Conservation (phyloP, 1,139 yeast genomes). For the Pichia cactophila region DNA sequence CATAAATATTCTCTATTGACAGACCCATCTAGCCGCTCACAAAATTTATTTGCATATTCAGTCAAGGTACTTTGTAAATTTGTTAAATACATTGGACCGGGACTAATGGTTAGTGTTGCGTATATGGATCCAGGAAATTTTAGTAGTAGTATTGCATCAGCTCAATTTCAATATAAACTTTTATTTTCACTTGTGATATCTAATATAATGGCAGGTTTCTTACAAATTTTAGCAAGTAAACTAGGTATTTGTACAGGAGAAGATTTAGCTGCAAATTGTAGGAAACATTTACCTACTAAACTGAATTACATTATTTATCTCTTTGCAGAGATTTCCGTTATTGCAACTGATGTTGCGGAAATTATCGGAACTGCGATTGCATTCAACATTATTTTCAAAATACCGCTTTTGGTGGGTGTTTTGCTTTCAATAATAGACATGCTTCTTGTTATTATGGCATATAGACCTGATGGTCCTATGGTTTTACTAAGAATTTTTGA, state of each 20-base stretch:
- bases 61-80: conserved; percentile 37
- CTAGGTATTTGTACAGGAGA: conserved; percentile 88
- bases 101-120: conserved; percentile 90
- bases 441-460: conserved; percentile 74
- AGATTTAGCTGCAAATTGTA: conserved; percentile 82
- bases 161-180: conserved; percentile 66
- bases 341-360: conserved; percentile 90
- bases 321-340: conserved; percentile 80
- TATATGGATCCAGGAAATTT: conserved; percentile 98
- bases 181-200: conserved; percentile 75
- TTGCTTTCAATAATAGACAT: conserved; percentile 79
- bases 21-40: background rate
- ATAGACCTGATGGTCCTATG: conserved; percentile 82
- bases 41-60: background rate
- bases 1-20: background rate
- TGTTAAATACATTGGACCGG: conserved; percentile 76
- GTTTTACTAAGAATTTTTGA: conserved; percentile 75
- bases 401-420: conserved; percentile 78
- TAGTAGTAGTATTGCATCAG: conserved; percentile 88
- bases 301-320: conserved; percentile 57
- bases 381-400: conserved; percentile 65
- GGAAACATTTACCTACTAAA: conserved; percentile 59
- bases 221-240: conserved; percentile 79
- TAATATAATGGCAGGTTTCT: conserved; percentile 77
- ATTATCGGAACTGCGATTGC: conserved; percentile 93